A percentile compares a stretch with the other conserved stretches of the same genome.
Conservation (phyloP, 768 basidiomycete genomes). For the Russula emetica region DNA sequence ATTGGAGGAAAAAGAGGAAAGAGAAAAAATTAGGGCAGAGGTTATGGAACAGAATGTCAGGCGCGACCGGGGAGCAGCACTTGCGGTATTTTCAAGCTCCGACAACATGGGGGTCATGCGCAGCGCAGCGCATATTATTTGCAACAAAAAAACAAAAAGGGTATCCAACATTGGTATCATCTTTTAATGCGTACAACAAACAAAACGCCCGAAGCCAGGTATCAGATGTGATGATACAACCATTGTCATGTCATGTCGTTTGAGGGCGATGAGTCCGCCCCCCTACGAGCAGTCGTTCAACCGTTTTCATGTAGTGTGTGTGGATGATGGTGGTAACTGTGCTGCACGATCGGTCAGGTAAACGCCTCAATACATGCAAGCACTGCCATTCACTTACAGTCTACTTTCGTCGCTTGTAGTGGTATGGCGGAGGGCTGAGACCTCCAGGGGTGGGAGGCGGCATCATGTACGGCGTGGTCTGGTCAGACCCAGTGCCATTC, state of each 20-base stretch:
- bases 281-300: neutral
- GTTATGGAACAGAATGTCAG: neutral
- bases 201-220: conserved; percentile 7
- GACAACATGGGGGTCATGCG: conserved; percentile 1
- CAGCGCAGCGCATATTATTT: neutral
- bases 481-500: conserved; percentile 7
- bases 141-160: conserved; percentile 10
- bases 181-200: conserved; percentile 18
- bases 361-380: neutral
- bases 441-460: conserved; percentile 24
- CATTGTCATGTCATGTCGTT: conserved; percentile 20
- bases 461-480: conserved; percentile 23
- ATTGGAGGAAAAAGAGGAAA: neutral
- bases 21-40: neutral
- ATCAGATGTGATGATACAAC: conserved; percentile 23
- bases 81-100: conserved; percentile 8
- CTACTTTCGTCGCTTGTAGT: conserved; percentile 24
- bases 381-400: neutral
- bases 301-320: neutral
- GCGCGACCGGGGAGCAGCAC: neutral
- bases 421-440: conserved; percentile 28
- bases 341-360: neutral
- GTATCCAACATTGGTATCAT: conserved; percentile 25
- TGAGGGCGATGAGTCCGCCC: neutral
- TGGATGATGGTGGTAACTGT: neutral